Conservation (phyloP, 805 yeast genomes). For the Schwanniomyces sp. region DNA sequence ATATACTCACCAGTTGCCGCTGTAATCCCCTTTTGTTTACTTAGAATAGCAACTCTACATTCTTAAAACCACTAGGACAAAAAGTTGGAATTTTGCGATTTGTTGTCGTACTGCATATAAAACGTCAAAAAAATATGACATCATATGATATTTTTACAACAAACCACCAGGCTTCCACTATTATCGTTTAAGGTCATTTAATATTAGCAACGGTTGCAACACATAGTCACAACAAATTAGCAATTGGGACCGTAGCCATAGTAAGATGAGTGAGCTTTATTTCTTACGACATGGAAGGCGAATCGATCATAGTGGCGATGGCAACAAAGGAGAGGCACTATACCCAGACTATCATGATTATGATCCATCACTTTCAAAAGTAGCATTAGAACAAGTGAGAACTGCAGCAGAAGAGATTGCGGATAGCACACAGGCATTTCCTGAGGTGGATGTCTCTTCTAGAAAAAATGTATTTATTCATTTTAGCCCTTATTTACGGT, state of each 20-base stretch:
- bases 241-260: not conserved
- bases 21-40: not conserved
- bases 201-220: not conserved
- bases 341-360: slow-evolving; percentile 26
- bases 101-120: not conserved
- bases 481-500: slow-evolving; percentile 43
- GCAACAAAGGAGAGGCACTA: slow-evolving; percentile 25
- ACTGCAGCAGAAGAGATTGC: slow-evolving; percentile 28
- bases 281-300: slow-evolving; percentile 46
- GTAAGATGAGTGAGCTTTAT: slow-evolving; percentile 37
- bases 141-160: not conserved
- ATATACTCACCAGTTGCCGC: not conserved
- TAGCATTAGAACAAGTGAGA: slow-evolving; percentile 26
- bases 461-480: slow-evolving; percentile 38
- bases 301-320: slow-evolving; percentile 34
- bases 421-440: slow-evolving; percentile 19
- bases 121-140: not conserved
- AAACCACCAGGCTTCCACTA: not conserved
- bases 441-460: slow-evolving; percentile 8
- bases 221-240: not conserved
- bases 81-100: not conserved
- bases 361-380: slow-evolving; percentile 37
- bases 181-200: not conserved
- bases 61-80: not conserved
- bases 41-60: too few species aligned